Conservation (phyloP, 768 basidiomycete species). For the Tricholomella constricta region DNA sequence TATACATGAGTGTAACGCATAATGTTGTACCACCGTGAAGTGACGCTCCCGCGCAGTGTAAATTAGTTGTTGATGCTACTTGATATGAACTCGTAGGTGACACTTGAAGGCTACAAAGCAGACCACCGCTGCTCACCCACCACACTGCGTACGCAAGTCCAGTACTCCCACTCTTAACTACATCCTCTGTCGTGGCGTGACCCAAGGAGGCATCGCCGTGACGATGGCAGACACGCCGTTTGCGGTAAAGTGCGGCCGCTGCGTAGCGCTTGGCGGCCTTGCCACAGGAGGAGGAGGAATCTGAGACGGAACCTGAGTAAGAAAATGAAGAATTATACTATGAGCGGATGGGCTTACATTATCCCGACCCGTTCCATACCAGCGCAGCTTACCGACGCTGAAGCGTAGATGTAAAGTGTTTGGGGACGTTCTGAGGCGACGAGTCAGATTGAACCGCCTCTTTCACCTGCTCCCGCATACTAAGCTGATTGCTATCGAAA, state of each 20-base stretch:
- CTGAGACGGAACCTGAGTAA: not conserved
- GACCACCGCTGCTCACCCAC: not conserved
- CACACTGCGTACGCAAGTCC: no score
- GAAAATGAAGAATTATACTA: not conserved
- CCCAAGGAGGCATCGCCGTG: no score
- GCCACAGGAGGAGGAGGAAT: not conserved
- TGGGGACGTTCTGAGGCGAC: not conserved
- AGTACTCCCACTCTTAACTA: no score
- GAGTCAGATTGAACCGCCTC: not conserved
- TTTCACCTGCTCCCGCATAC: not conserved
- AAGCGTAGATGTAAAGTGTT: not conserved
- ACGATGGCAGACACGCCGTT: no score
- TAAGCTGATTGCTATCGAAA: constrained; percentile 14
- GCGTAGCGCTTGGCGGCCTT: not conserved
- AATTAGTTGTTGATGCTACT: not conserved
- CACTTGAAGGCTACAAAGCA: not conserved
- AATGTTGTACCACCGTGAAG: no score
- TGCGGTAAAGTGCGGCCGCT: no score
- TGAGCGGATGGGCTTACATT: not conserved
- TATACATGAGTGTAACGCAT: no score
- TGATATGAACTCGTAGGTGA: not conserved
- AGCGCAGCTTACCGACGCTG: not conserved
- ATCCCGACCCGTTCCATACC: not conserved
- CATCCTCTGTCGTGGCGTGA: no score
- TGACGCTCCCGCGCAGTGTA: no score